A percentile compares a stretch with the other conserved stretches of the same genome.
phyloP scores from a whole-genome alignment of 83 land plant genomes.

The Picea abies region DNA sequence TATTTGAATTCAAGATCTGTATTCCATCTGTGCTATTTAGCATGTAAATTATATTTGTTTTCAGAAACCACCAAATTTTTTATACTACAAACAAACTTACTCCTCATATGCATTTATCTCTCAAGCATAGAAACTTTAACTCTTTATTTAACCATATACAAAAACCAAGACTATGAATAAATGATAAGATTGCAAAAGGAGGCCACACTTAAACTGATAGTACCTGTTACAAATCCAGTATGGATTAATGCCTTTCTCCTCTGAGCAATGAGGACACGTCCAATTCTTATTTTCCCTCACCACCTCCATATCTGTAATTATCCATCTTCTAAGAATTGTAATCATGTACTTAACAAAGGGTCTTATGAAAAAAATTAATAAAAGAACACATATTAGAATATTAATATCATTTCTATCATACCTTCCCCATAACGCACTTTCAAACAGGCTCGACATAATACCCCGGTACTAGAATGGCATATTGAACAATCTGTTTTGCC shows the following conservation, averaged over 20 bases:
- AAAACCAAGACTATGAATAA: background rate
- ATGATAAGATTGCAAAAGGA: background rate
- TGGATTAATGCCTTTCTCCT: slow-evolving; percentile 47
- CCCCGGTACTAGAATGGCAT: slow-evolving; percentile 58
- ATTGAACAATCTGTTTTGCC: slow-evolving; percentile 67
- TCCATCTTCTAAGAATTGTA: background rate
- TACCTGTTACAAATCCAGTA: slow-evolving; percentile 77
- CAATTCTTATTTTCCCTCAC: slow-evolving; percentile 47
- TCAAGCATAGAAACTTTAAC: no score
- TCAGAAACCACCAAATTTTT: background rate
- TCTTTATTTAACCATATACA: no score
- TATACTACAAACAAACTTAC: background rate
- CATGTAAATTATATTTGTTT: background rate
- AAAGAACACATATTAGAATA: background rate
- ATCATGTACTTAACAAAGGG: background rate
- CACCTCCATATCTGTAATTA: slow-evolving; percentile 48
- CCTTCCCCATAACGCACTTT: slow-evolving; percentile 73
- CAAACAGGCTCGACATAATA: slow-evolving; percentile 67
- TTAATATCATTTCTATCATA: slow-evolving; percentile 20
- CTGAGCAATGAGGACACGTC: slow-evolving; percentile 68
- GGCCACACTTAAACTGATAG: background rate
- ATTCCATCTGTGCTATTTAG: background rate
- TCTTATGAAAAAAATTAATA: background rate
- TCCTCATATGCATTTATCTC: background rate
- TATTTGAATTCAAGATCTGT: background rate